Evolutionary conservation across 495 filamentous ascomycete genomes (phyloP).

Genomic region (Tuber borchii): DNA sequence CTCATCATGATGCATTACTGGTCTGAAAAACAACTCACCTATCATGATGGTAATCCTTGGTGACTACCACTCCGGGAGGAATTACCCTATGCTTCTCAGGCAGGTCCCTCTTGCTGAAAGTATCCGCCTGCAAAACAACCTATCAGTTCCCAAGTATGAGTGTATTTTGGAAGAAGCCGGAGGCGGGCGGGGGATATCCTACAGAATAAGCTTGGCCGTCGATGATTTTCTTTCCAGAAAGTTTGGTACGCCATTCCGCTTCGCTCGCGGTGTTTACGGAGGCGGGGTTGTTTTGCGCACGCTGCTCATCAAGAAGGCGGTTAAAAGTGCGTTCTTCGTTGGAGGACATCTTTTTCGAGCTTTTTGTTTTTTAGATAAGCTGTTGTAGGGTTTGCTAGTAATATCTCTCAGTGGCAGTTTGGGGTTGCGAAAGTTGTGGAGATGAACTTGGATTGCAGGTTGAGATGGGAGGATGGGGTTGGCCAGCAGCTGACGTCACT

Average conservation of each 20-base stretch:
- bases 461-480: neutral
- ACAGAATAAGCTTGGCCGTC: slow-evolving; percentile 16
- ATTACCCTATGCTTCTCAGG: slow-evolving; percentile 32
- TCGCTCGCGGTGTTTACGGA: slow-evolving; percentile 2
- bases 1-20: no score
- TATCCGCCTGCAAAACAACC: neutral
- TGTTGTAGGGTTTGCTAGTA: neutral
- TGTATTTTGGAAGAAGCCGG: neutral
- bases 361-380: neutral
- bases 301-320: slow-evolving; percentile 15
- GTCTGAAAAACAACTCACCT: slow-evolving; percentile 18
- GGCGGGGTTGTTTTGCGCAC: slow-evolving; percentile 12
- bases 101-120: slow-evolving; percentile 32
- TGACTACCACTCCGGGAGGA: slow-evolving; percentile 18
- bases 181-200: neutral
- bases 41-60: slow-evolving; percentile 25
- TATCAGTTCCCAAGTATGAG: neutral
- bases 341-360: slow-evolving; percentile 9
- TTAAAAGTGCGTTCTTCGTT: slow-evolving; percentile 19
- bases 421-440: neutral
- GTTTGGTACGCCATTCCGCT: slow-evolving; percentile 25
- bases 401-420: neutral
- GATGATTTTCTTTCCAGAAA: slow-evolving; percentile 27
- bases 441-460: neutral
- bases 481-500: slow-evolving; percentile 10